A percentile compares a stretch with the other conserved stretches of the same genome.
These are phyloP conservation scores for Syzygium jambos DNA, from an alignment of 345 rosid genomes.

Conservation along the genomic window DNA sequence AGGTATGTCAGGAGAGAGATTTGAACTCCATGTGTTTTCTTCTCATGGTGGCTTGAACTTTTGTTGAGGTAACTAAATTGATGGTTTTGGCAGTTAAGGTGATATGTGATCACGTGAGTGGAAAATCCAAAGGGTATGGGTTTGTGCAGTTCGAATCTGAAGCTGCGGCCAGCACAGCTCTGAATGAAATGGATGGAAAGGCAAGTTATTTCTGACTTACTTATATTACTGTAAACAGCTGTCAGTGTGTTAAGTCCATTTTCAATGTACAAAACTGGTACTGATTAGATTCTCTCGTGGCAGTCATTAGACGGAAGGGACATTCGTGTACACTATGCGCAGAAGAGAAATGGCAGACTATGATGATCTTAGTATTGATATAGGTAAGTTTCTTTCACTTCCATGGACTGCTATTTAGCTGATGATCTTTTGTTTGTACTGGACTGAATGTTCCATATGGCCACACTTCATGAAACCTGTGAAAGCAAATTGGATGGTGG, in stretches of 20 bases:
- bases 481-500: neutral
- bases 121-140: slow-evolving; percentile 71
- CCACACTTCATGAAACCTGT: neutral
- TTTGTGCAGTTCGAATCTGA: slow-evolving; percentile 53
- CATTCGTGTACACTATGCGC: slow-evolving; percentile 46
- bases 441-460: neutral
- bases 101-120: slow-evolving; percentile 54
- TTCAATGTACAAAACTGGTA: neutral
- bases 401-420: neutral
- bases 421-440: neutral
- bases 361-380: neutral
- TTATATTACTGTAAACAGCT: neutral
- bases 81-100: slow-evolving; percentile 30
- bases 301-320: slow-evolving; percentile 65
- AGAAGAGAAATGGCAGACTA: neutral
- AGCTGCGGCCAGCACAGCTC: slow-evolving; percentile 45
- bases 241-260: neutral
- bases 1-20: slow-evolving; percentile 14
- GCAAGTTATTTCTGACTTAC: slow-evolving; percentile 7
- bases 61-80: neutral
- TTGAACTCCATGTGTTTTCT: neutral
- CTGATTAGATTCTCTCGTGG: neutral
- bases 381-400: neutral
- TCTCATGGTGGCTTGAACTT: neutral
- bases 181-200: slow-evolving; percentile 55